phyloP scores from a whole-genome alignment of 148 eudicot species.

The Selenicereus undatus region DNA sequence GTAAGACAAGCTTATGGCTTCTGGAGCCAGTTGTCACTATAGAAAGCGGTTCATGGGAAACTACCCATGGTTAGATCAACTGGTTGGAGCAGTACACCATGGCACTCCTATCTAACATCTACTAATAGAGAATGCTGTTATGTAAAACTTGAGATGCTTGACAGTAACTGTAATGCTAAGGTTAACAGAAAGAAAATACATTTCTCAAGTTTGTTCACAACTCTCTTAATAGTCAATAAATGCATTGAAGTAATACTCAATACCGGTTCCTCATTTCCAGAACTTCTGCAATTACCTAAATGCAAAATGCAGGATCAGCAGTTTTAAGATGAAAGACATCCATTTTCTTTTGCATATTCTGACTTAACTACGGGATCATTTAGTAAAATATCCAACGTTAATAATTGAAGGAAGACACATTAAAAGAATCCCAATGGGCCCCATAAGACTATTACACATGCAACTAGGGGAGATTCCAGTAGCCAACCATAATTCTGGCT shows the following conservation, averaged over 20 bases:
- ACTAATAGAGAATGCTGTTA: not conserved
- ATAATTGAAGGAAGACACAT: slow-evolving; percentile 2
- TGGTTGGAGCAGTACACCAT: not conserved
- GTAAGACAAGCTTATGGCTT: not conserved
- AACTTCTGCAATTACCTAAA: not conserved
- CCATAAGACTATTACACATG: not conserved
- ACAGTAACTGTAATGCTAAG: not conserved
- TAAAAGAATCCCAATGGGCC: slow-evolving; percentile 9
- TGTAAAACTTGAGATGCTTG: not conserved
- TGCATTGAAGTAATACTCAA: not conserved
- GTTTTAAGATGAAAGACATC: not conserved
- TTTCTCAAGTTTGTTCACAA: not conserved
- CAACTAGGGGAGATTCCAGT: slow-evolving; percentile 7
- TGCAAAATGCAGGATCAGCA: slow-evolving; percentile 1
- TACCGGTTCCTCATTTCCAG: not conserved
- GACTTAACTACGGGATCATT: not conserved
- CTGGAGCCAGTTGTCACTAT: not conserved
- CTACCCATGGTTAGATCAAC: not conserved
- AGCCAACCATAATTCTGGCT: not conserved
- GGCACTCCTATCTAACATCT: not conserved
- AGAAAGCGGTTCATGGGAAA: not conserved
- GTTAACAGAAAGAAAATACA: not conserved
- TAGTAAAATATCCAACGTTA: not conserved
- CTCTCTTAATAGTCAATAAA: not conserved
- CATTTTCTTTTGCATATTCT: not conserved